Evolutionary conservation across 2,329 filamentous ascomycete species (phyloP), one percentile per base, ranked within the genome.

Genomic region (Aureobasidium sp.): DNA sequence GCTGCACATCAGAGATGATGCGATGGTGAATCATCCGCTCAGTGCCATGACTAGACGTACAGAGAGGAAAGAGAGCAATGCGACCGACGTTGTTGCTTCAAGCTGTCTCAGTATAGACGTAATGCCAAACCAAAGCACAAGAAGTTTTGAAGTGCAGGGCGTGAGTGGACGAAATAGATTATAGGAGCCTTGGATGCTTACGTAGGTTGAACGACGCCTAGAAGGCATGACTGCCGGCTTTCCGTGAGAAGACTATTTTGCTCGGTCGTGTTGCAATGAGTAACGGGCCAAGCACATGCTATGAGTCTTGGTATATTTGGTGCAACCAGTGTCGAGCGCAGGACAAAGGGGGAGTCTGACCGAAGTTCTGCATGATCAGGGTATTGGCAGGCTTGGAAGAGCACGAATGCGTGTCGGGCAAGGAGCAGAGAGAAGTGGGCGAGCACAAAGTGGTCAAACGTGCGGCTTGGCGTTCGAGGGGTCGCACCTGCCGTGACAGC

Each of bases 361-460:
- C 53, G 24, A 57, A 33, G 5, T 22, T 29, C 45, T 33, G 29
- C 39, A 35, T 53, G 40, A 42, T 35, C 8, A 31, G 12, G 3
- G 9, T 14, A 57, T 58, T 58, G 42, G 54, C 54, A 22, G 45
- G 40, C 53, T 57, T 57, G 53, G 53, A 57, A 54, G n/a, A 54
- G 39, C n/a, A 24, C 39, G 31, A 24, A 35, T 45, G 42, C 31
- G 40, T 35, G 11, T 29, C 17, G 53, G 53, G 33, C 40, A 24
- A 57, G 40, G 44, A 57, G 9, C 33, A 45, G n/a, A 57, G 27
- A 45, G 53, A 57, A 57, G 27, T 56, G 40, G 39, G 39, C 40
- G 19, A 33, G 52, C 52, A 54, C 31, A 6, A 24, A 35, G 27
- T 45, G 53, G 17, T 39, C 39, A 57, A 57, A 57, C 53, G 53